Evolutionary conservation across 805 yeast species (phyloP).

Genomic region (Schwanniomyces occidentalis): DNA sequence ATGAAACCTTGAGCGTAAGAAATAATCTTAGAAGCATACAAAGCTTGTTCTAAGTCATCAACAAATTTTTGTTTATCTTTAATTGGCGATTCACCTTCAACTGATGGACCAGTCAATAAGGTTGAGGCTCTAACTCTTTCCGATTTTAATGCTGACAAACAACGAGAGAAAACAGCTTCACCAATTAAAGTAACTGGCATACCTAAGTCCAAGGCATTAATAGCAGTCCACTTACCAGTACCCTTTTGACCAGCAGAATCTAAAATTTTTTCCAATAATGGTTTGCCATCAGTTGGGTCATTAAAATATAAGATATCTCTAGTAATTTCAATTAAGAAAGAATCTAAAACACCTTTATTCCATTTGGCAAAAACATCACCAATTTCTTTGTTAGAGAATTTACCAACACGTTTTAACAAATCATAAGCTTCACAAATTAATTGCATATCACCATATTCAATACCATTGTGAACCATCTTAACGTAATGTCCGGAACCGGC

Average conservation of each 20-base stretch:
- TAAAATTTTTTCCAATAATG: slow-evolving; percentile 93
- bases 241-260: slow-evolving; percentile 99
- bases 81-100: slow-evolving; percentile 57
- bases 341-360: slow-evolving; percentile 97
- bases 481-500: slow-evolving; percentile 99
- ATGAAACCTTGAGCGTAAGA: slow-evolving; percentile 99
- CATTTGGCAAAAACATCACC: slow-evolving; percentile 88
- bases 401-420: slow-evolving; percentile 90
- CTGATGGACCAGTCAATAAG: slow-evolving; percentile 75
- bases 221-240: slow-evolving; percentile 99
- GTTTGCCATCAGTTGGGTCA: slow-evolving; percentile 83
- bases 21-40: slow-evolving; percentile 96
- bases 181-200: slow-evolving; percentile 98
- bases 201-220: slow-evolving; percentile 95
- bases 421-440: slow-evolving; percentile 97
- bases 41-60: slow-evolving; percentile 95
- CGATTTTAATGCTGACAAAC: slow-evolving; percentile 86
- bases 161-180: slow-evolving; percentile 97
- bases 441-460: slow-evolving; percentile 99
- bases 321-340: slow-evolving; percentile 95
- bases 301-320: slow-evolving; percentile 89
- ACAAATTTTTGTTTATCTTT: slow-evolving; percentile 81
- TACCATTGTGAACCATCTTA: slow-evolving; percentile 99
- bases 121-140: slow-evolving; percentile 89
- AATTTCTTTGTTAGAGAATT: slow-evolving; percentile 86